These are phyloP conservation scores for Mycena rosella DNA, from an alignment of 768 basidiomycete genomes.

Conservation along the genomic window DNA sequence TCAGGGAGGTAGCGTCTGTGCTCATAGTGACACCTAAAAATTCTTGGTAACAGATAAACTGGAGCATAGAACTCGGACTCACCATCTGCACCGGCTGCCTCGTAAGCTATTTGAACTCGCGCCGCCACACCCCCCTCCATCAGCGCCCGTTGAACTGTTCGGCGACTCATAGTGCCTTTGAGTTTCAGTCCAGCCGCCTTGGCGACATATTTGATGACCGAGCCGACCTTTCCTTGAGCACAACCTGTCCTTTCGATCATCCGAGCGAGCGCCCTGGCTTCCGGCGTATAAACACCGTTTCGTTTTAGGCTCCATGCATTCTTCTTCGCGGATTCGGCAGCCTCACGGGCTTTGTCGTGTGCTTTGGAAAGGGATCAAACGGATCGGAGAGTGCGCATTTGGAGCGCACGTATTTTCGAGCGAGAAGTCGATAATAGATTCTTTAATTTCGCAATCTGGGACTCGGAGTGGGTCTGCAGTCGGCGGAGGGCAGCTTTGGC, in stretches of 20 bases:
- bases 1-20: background rate
- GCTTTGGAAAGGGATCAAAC: background rate
- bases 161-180: conserved; percentile 20
- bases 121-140: conserved; percentile 35
- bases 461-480: background rate
- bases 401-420: background rate
- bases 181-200: background rate
- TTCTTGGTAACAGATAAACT: too few relatives aligned
- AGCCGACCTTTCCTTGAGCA: background rate
- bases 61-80: background rate
- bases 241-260: background rate
- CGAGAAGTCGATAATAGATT: background rate
- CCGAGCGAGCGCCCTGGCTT: background rate
- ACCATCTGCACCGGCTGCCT: conserved; percentile 23
- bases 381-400: background rate
- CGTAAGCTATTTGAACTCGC: conserved; percentile 30
- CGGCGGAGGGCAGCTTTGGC: background rate
- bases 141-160: conserved; percentile 19
- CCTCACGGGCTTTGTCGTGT: background rate
- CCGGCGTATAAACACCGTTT: background rate
- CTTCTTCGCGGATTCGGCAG: background rate
- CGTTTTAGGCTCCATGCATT: background rate
- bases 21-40: conserved; percentile 5
- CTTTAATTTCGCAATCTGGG: background rate
- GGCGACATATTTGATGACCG: background rate